Base-by-base conservation (phyloP, 371 early-diverging fungal genomes). In the Rhizopus arrhizus region DNA sequence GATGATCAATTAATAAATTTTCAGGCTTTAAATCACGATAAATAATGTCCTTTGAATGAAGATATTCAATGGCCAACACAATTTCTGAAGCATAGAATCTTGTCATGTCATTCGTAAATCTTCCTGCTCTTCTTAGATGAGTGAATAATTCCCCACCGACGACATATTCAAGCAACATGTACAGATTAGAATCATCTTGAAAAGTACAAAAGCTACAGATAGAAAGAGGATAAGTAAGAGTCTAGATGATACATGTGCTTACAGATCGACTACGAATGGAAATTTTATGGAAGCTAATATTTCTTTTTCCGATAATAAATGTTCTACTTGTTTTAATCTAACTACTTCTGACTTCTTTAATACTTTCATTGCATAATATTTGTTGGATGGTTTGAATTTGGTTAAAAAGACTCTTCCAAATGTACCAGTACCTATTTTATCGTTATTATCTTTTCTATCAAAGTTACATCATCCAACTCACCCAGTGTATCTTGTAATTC, bases 281-380 rank as follows among this genome's bases (percentile, higher is more conserved):
- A 69, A 69, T 48, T 62, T 58, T 35, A 69, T 62, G 29, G 69
- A 69, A 13, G 69, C 52, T 28, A 69, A 56, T 15, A 69, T 69
- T 48, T 69, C 62, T 38, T 69, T 69, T 62, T 69, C 69, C 34
- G 69, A 69, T 41, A 69, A 35, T 33, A 69, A 55, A 62, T 69
- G 69, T 11, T 69, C 69, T n/a, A 69, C 69, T 53, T 97, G 98
- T 80, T 95, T 93, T 55, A 94, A 81, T 53, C 92, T 83, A 6
- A 97, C 95, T 3, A 97, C 92, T 68, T 94, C 94, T 29, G 87
- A 81, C 70, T 97, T 97, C 67, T 91, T 92, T 59, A 97, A 71
- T 46, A 94, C 93, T 73, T 97, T 97, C 93, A 96, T 91, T 13
- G 98, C 96, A 80, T 90, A 95, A 80, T 81, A 96, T 62, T 87